Conservation (phyloP, 257 asterid genomes). For the Anisodus acutangulus region DNA sequence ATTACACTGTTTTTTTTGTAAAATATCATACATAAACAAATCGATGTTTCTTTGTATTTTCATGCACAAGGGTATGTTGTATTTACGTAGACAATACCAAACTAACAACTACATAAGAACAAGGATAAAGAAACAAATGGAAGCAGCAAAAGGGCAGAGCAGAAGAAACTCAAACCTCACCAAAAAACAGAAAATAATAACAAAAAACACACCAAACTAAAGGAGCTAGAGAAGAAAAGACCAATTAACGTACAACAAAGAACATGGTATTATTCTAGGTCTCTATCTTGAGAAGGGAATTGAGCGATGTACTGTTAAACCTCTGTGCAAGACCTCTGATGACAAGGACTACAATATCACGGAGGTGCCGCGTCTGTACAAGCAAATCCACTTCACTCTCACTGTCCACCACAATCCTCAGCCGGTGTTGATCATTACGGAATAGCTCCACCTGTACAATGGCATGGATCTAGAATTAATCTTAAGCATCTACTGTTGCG, state of each 20-base stretch:
- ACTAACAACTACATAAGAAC: neutral
- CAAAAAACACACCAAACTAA: neutral
- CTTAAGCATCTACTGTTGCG: neutral
- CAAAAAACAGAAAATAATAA: neutral
- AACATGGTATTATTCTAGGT: constrained; percentile 36
- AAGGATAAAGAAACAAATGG: neutral
- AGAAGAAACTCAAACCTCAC: constrained; percentile 6
- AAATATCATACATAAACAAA: constrained; percentile 5
- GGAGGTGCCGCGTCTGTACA: constrained; percentile 93
- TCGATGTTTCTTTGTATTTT: too few relatives aligned
- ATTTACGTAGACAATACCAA: constrained; percentile 13
- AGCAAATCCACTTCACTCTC: constrained; percentile 89
- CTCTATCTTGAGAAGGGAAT: constrained; percentile 89
- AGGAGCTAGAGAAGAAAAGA: neutral
- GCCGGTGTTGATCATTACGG: constrained; percentile 89
- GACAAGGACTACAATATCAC: constrained; percentile 88
- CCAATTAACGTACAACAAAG: neutral
- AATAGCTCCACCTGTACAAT: constrained; percentile 77
- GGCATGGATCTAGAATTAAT: neutral
- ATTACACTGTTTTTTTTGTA: neutral
- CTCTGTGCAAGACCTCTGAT: constrained; percentile 91
- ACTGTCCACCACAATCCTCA: constrained; percentile 90
- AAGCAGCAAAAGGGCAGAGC: neutral
- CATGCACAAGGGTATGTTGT: neutral
- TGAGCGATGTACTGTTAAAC: constrained; percentile 93